Evolutionary conservation across 805 yeast genomes (phyloP).

Genomic region (Saturnispora zaruensis): DNA sequence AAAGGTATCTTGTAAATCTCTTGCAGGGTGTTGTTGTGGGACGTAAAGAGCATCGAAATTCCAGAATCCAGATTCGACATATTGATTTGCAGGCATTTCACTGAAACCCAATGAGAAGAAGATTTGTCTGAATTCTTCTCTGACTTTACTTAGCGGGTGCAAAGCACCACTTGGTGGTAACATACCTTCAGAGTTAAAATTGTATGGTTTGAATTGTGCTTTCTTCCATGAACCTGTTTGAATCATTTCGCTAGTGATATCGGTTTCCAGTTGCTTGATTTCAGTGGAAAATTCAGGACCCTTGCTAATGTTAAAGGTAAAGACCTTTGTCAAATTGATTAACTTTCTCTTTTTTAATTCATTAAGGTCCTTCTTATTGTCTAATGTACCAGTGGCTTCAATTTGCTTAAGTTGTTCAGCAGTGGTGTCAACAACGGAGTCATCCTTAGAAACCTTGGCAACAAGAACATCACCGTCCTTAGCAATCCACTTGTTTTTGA

Average conservation of each 20-base stretch:
- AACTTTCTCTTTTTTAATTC: constrained; percentile 95
- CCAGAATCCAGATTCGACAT: constrained; percentile 98
- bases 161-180: constrained; percentile 83
- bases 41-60: constrained; percentile 93
- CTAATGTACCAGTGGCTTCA: constrained; percentile 44
- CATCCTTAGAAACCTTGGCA: constrained; percentile 41
- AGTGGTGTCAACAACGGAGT: constrained; percentile 57
- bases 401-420: constrained; percentile 55
- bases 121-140: constrained; percentile 96
- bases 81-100: constrained; percentile 98
- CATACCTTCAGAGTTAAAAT: constrained; percentile 92
- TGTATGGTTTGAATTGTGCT: constrained; percentile 86
- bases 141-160: constrained; percentile 93
- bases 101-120: constrained; percentile 97
- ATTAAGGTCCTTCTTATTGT: constrained; percentile 52
- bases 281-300: constrained; percentile 79
- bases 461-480: constrained; percentile 80
- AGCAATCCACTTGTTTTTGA: constrained; percentile 92
- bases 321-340: constrained; percentile 56
- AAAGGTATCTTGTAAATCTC: constrained; percentile 98
- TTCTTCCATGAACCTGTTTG: constrained; percentile 72
- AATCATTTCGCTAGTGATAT: constrained; percentile 90
- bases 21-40: constrained; percentile 99
- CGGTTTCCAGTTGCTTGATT: constrained; percentile 80
- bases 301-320: constrained; percentile 69